Percentiles rank a stretch among this genome's conserved stretches.
These are phyloP conservation scores for Xylaria sp. DNA, from an alignment of 2,329 filamentous ascomycete species.

Conservation along the genomic window DNA sequence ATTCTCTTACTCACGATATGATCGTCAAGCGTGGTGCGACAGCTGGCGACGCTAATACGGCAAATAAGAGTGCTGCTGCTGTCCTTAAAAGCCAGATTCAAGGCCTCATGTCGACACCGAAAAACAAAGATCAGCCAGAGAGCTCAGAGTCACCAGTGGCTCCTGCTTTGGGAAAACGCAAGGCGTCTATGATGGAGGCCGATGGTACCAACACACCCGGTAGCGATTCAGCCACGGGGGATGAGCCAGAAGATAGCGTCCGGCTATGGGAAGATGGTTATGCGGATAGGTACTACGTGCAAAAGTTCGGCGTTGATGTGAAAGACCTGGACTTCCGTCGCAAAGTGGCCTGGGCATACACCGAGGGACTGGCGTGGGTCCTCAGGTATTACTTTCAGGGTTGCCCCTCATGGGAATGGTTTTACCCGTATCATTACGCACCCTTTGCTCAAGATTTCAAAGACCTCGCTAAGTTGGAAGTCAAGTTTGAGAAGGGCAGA, in stretches of 20 bases:
- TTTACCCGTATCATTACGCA: constrained; percentile 97
- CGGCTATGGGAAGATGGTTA: constrained; percentile 96
- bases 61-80: constrained; percentile 95
- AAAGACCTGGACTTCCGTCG: constrained; percentile 87
- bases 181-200: constrained; percentile 73
- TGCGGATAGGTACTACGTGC: constrained; percentile 93
- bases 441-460: constrained; percentile 97
- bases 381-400: constrained; percentile 97
- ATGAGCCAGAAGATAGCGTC: constrained; percentile 80
- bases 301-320: constrained; percentile 89
- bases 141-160: constrained; percentile 51
- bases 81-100: constrained; percentile 84
- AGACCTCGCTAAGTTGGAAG: constrained; percentile 79
- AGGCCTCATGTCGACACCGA: constrained; percentile 41
- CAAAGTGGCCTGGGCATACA: constrained; percentile 89
- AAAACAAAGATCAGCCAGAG: constrained; percentile 35
- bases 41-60: constrained; percentile 75
- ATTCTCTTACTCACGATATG: constrained; percentile 84
- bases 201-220: constrained; percentile 67
- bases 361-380: constrained; percentile 95
- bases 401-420: constrained; percentile 99
- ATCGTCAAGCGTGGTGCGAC: constrained; percentile 76
- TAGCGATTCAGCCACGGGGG: constrained; percentile 65
- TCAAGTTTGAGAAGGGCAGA: constrained; percentile 83
- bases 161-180: constrained; percentile 75